phyloP scores from a whole-genome alignment of 1,284 basidiomycete species.

The Trichosporon faecale region DNA sequence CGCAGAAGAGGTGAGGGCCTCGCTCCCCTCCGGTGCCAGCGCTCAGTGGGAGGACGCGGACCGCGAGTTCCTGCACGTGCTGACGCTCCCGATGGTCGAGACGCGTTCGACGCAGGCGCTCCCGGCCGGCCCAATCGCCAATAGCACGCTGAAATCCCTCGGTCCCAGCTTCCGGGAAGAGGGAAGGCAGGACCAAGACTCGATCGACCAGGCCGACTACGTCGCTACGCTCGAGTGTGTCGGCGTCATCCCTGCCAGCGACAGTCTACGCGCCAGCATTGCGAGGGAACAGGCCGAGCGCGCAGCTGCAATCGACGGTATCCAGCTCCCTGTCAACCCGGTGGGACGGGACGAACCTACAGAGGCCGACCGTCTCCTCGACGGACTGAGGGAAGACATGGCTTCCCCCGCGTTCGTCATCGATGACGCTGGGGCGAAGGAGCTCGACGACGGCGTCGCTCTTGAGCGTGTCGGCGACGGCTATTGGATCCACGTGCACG shows the following conservation, averaged over 20 bases:
- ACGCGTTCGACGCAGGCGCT: constrained; percentile 63
- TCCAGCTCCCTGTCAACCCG: constrained; percentile 25
- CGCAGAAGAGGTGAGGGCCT: constrained; percentile 56
- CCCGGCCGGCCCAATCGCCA: constrained; percentile 60
- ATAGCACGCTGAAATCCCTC: constrained; percentile 64
- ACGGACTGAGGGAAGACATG: constrained; percentile 67
- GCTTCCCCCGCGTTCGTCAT: constrained; percentile 80
- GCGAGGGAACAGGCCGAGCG: constrained; percentile 30
- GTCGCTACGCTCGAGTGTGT: constrained; percentile 62
- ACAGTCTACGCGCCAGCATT: constrained; percentile 51
- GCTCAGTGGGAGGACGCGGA: constrained; percentile 61
- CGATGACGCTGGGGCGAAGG: constrained; percentile 75
- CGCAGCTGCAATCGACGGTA: constrained; percentile 29
- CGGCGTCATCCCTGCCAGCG: constrained; percentile 71
- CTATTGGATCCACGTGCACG: constrained; percentile 84
- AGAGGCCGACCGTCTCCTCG: constrained; percentile 22
- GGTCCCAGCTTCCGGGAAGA: constrained; percentile 22
- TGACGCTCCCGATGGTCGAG: constrained; percentile 63
- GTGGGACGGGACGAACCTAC: constrained; percentile 23
- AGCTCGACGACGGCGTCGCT: constrained; percentile 93
- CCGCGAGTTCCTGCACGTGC: constrained; percentile 62
- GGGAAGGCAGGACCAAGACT: constrained; percentile 42
- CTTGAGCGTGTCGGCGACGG: constrained; percentile 64
- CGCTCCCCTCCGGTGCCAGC: constrained; percentile 18
- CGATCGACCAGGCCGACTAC: constrained; percentile 53